Percentiles rank a stretch among this genome's conserved stretches.
These are phyloP conservation scores for Epichloe gansuensis DNA, from an alignment of 2,329 filamentous ascomycete genomes.

Conservation along the genomic window DNA sequence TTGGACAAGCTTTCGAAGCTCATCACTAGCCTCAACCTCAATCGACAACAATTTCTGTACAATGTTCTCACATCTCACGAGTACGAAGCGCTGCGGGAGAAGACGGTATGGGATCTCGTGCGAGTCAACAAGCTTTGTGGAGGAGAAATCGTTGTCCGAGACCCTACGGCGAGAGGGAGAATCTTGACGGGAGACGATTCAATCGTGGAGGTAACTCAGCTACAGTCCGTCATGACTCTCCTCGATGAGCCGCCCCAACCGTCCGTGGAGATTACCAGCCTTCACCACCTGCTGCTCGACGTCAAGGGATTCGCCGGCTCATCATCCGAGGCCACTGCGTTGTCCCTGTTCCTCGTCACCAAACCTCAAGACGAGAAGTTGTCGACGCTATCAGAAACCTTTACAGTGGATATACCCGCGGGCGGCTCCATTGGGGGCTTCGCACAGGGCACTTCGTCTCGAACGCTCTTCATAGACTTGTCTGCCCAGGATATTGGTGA, in stretches of 20 bases:
- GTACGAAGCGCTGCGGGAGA: conserved; percentile 66
- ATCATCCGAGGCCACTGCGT: conserved; percentile 58
- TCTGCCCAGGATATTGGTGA: conserved; percentile 61
- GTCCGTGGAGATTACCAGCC: conserved; percentile 51
- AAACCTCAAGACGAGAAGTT: conserved; percentile 52
- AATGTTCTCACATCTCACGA: conserved; percentile 84
- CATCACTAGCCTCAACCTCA: conserved; percentile 70
- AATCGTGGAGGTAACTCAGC: conserved; percentile 74
- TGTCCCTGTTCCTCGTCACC: conserved; percentile 67
- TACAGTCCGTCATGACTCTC: conserved; percentile 94
- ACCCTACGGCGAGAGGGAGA: conserved; percentile 68
- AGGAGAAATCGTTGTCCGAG: conserved; percentile 88
- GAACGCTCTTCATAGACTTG: conserved; percentile 79
- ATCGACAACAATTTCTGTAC: conserved; percentile 81
- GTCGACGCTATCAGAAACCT: conserved; percentile 68
- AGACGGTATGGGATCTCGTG: conserved; percentile 91
- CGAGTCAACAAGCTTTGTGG: conserved; percentile 87
- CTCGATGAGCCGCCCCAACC: conserved; percentile 68
- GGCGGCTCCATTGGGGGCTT: conserved; percentile 58
- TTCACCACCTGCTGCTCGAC: conserved; percentile 75
- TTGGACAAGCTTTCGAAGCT: conserved; percentile 72
- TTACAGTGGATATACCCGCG: conserved; percentile 62
- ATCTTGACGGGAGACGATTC: conserved; percentile 88
- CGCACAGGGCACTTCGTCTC: conserved; percentile 53
- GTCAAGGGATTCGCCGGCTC: conserved; percentile 71